Base-by-base conservation (phyloP, 495 filamentous ascomycete species). In the Xylaria venustula region DNA sequence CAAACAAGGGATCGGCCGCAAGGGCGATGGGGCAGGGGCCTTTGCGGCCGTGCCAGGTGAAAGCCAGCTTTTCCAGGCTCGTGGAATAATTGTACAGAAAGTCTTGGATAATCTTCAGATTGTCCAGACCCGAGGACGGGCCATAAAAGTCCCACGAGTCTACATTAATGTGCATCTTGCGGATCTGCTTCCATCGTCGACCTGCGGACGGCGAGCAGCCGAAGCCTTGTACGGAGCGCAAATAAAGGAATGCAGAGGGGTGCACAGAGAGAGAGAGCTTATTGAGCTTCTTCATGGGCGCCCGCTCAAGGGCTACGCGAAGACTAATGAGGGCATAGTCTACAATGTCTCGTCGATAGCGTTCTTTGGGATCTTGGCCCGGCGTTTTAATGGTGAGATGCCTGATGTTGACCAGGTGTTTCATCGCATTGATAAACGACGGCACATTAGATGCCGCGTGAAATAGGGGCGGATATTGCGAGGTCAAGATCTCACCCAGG, bases 261-360 rank as follows among this genome's bases (percentile, higher is more conserved):
- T 92, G 90, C 9, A 93, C 82, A 1, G 82, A 80, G 15, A 93
- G 75, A 3, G 87, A 86, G 5, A 94, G 79, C 26, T 83, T 84
- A 32, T 78, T 75, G 1, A 93, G 80, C 36, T 73, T 75, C 41
- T 61, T 77, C 32, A 92, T 76, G 1, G 82, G 81, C 8, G 84
- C 81, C 48, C 86, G 83, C 70, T 92, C 89, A 12, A 92, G 71
- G 1, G 89, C 86, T 59, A 93, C 90, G 50, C 90, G 87, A 47
- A 92, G 72, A 60, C 87, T 90, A 63, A 92, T 90, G 36, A 93
- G 81, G 3, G 90, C 90, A 69, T 92, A 93, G 76, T 93, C 90
- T 23, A 93, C 88, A 30, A 85, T 83, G 71, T 84, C 85, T 50
- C 90, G 83, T 14, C 90, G 82, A 64, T 90, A 88, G 17, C 88